Base-by-base conservation (phyloP, 352 stramenopile species). In the Globisporangium paddicum region DNA sequence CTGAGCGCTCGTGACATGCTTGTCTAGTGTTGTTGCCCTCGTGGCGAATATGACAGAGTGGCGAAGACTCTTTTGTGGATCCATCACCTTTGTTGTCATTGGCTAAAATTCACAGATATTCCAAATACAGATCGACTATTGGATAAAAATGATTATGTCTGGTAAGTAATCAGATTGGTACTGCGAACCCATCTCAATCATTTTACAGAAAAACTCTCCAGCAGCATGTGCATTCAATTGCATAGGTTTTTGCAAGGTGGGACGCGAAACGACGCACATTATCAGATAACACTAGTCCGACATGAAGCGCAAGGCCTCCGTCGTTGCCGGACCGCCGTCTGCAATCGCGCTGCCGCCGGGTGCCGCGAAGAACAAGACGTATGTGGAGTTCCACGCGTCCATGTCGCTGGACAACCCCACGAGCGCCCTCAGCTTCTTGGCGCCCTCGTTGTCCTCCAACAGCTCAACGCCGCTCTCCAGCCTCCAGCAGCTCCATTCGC, bases 311-410 rank as follows among this genome's bases (percentile, higher is more conserved):
- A 53, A 40, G 28, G 18, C 8, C 46, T 40, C 46, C 26, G 4
- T 37, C 46, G 23, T 21, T 21, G n/a, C 46, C 10, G 19, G 25
- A 7, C 10, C 25, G 25, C 19, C 45, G 45, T 51, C 45, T 35
- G 25, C 45, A 16, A 51, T 51, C 7, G 46, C 26, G 26, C 16
- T 35, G 28, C 46, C 46, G 1, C 25, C 25, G 6, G 26, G 46
- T 19, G 46, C 41, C 19, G 41, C 26, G 46, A 14, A 37, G 26
- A 40, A 18, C 26, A 53, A 53, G 28, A 38, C 26, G 18, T 53
- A 53, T 25, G 68, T 89, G 14, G 79, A 89, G 53, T 89, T 87
- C 58, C 79, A 89, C 58, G 68, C 71, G 28, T 86, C 77, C 59
- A 89, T 89, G 77, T 86, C 79, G 35, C 60, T 89, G 26, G 77